These are phyloP conservation scores for Setomelanomma holmii DNA, from an alignment of 2,329 filamentous ascomycete genomes.

Conservation along the genomic window DNA sequence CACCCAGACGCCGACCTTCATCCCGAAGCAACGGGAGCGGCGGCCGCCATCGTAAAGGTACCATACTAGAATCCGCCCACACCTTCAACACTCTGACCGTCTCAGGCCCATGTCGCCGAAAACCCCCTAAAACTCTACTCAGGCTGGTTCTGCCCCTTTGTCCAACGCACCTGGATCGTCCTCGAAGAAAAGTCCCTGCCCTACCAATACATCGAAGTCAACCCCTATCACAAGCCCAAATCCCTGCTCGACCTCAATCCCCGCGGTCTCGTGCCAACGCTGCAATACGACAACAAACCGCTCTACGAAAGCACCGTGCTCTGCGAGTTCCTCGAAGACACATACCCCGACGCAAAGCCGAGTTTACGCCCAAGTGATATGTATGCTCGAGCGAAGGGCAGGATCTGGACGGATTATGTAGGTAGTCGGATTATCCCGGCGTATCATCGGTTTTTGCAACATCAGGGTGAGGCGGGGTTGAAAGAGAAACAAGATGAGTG, in stretches of 20 bases:
- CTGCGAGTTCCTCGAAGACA: constrained; percentile 78
- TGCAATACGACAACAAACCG: constrained; percentile 63
- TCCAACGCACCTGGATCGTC: constrained; percentile 76
- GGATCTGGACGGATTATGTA: constrained; percentile 79
- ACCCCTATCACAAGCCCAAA: constrained; percentile 76
- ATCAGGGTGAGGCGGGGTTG: constrained; percentile 47
- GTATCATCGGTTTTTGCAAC: constrained; percentile 67
- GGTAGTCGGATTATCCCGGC: constrained; percentile 70
- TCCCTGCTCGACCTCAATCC: constrained; percentile 76
- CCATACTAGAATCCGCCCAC: background rate
- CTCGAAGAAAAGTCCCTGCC: constrained; percentile 75
- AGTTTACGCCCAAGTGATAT: constrained; percentile 65
- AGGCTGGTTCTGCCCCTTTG: constrained; percentile 74
- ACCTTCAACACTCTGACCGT: background rate
- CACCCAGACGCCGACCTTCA: constrained; percentile 47
- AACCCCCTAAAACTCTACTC: constrained; percentile 71
- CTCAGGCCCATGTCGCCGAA: constrained; percentile 44
- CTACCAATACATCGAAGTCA: constrained; percentile 74
- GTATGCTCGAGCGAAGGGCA: constrained; percentile 69
- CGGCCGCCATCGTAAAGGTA: constrained; percentile 40
- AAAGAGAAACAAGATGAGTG: constrained; percentile 66
- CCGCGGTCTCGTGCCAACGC: constrained; percentile 75
- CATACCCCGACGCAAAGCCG: constrained; percentile 61
- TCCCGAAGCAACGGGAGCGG: constrained; percentile 44
- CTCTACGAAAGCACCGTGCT: constrained; percentile 77